A percentile compares a stretch with the other conserved stretches of the same genome.
Evolutionary conservation across 2,329 filamentous ascomycete species (phyloP).

Genomic region (Diaporthe vexans): DNA sequence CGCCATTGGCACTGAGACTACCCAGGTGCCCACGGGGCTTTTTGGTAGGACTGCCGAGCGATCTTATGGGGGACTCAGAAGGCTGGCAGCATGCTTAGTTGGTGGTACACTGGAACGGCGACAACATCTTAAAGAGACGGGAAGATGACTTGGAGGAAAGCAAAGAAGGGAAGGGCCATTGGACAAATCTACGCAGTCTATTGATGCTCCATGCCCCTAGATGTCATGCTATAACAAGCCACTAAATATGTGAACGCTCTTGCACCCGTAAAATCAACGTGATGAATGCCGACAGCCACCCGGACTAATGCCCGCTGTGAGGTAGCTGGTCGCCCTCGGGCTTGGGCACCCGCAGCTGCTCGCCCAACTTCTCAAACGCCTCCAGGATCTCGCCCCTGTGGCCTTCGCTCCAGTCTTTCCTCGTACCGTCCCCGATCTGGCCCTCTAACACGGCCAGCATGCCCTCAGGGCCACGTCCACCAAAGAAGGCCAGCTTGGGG

Average conservation of each 20-base stretch:
- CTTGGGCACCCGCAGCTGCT: slow-evolving; percentile 11
- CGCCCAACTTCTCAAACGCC: slow-evolving; percentile 27
- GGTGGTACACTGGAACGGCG: not conserved
- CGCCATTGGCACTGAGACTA: not conserved
- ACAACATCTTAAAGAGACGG: not conserved
- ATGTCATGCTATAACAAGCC: not conserved
- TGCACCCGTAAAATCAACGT: not conserved
- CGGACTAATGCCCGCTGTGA: not conserved
- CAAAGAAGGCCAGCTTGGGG: slow-evolving; percentile 16
- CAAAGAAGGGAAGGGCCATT: not conserved
- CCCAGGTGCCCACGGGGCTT: too few relatives aligned
- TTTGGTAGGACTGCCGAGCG: too few relatives aligned
- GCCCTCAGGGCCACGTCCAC: slow-evolving; percentile 15
- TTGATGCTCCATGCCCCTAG: not conserved
- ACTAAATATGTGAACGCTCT: not conserved
- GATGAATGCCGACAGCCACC: not conserved
- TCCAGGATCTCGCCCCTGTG: slow-evolving; percentile 27
- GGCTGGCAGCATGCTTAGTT: not conserved
- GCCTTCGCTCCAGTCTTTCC: slow-evolving; percentile 29
- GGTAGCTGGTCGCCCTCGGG: slow-evolving; percentile 1
- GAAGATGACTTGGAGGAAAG: too few relatives aligned
- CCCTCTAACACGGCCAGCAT: slow-evolving; percentile 27
- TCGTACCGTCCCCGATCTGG: slow-evolving; percentile 23
- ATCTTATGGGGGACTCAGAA: not conserved
- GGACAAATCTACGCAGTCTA: not conserved